Base-by-base conservation (phyloP, 176 grass and related monocot genomes). In the Lolium perenne region DNA sequence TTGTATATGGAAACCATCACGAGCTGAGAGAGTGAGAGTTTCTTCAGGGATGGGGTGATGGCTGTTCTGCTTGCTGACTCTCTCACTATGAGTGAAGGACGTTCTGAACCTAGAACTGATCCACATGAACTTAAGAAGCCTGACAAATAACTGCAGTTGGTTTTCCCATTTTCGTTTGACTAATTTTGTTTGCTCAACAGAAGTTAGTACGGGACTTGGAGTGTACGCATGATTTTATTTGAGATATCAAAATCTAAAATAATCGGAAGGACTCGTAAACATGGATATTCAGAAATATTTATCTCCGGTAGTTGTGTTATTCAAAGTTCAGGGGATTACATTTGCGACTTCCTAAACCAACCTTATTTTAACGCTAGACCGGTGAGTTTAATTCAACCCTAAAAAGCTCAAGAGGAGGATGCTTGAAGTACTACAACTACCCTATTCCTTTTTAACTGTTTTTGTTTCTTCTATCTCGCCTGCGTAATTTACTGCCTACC, bases 1-100 rank as follows among this genome's bases (percentile, higher is more conserved):
- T 82, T 1, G 3, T 92, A 65, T 35, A 78, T 82, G 45, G 32
- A 71, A 81, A 82, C 3, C 18, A 15, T 15, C 51, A 66, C 4
- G 58, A 66, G 21, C 70, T 38, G 41, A n/a, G 67, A 43, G 18
- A 71, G 18, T 21, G 20, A 43, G 40, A 43, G 68, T 46, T 71
- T 71, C 38, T 68, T 18, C 15, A 68, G 65, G 29, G 15, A 68
- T 38, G 13, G 65, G 35, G 65, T 68, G 38, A 70, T 43, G 66
- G 15, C 16, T 70, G 35, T 70, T 62, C 38, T 45, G 68, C 38
- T 45, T 72, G 69, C 13, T 47, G 20, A 71, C 18, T 46, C 5
- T 40, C 7, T 68, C 15, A 68, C 38, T 4, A 13, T 38, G 38
- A 68, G 32, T 18, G 29, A 64, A 14, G 60, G 60, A 65, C 5